Evolutionary conservation across 164 flowering plant genomes (phyloP), one percentile per base, ranked within the genome.

Genomic region (Chimonanthus salicifolius): DNA sequence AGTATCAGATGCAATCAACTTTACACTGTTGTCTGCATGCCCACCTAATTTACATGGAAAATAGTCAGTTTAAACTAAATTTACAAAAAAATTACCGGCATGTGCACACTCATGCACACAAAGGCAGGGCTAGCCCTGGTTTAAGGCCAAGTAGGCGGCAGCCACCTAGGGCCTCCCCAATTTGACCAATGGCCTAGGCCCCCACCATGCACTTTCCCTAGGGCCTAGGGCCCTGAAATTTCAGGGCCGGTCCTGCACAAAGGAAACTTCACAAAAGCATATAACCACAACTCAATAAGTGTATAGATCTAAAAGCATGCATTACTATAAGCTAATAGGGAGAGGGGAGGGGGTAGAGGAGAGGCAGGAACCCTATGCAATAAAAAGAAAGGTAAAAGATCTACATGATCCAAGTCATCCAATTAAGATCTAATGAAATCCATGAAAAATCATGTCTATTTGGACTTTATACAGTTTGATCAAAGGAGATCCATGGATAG

Each of bases 21-120:
- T 90, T 72, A 95, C 79, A 77, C 97, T 94, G 80, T 86, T 90
- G 76, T 96, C 99, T 33, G 83, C 89, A 82, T 96, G 98, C 45
- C 99, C 98, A 80, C 99, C 99, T 96, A 77, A 47, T 65, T 65
- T 72, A 72, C 47, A 63, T 13, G 13, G 5, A 66, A 44, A 66
- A 45, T 16, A 44, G 68, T 16, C 10, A 6, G 5, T 11, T 54
- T 11, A 54, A n/a, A 54, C 60, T 54, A 15, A 13, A 54, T 13
- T 54, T 54, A 54, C 16, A n/a, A 54, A 54, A 16, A 8, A 54
- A 54, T 54, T 54, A 0, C 5, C 16, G n/a, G 60, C n/a, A 54
- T 6, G 16, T 54, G 60, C 60, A 54, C 16, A 13, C 60, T 13
- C 60, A 54, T 54, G 60, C 60, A 54, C 60, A 54, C 16, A 54